Percentiles rank a stretch among this genome's conserved stretches.
These are phyloP conservation scores for Ambrosia trifida DNA, from an alignment of 129 eudicot genomes.

Conservation along the genomic window DNA sequence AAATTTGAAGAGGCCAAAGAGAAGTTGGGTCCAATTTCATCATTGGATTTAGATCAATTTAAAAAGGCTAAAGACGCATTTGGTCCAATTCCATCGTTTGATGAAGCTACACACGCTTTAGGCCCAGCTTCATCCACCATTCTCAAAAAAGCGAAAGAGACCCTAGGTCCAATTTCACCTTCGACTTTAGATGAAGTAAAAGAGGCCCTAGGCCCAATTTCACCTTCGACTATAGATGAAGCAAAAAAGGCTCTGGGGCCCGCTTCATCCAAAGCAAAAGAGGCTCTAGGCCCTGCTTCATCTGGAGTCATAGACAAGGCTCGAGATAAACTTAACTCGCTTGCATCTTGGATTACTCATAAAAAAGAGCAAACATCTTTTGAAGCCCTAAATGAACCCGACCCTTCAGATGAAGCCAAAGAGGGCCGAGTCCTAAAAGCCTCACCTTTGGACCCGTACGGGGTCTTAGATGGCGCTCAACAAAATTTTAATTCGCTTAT, in stretches of 20 bases:
- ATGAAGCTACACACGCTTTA: conserved; percentile 26
- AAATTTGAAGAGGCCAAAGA: conserved; percentile 20
- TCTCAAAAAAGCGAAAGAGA: conserved; percentile 24
- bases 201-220: conserved; percentile 20
- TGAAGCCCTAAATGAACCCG: not conserved
- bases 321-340: conserved; percentile 1
- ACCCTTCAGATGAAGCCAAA: not conserved
- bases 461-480: conserved; percentile 17
- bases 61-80: conserved; percentile 25
- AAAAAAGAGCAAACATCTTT: not conserved
- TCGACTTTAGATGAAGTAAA: conserved; percentile 23
- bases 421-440: conserved; percentile 13
- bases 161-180: conserved; percentile 29
- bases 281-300: conserved; percentile 8
- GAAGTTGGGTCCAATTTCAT: conserved; percentile 30
- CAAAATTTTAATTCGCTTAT: conserved; percentile 15
- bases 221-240: conserved; percentile 9
- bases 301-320: conserved; percentile 15
- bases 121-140: conserved; percentile 18
- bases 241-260: conserved; percentile 23
- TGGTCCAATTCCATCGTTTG: conserved; percentile 24
- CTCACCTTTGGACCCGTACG: not conserved
- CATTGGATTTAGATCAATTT: conserved; percentile 22
- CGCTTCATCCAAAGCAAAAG: conserved; percentile 4
- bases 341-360: conserved; percentile 24